A percentile compares a stretch with the other conserved stretches of the same genome.
Conservation (phyloP, 495 filamentous ascomycete species). For the Jackrogersella minutella region DNA sequence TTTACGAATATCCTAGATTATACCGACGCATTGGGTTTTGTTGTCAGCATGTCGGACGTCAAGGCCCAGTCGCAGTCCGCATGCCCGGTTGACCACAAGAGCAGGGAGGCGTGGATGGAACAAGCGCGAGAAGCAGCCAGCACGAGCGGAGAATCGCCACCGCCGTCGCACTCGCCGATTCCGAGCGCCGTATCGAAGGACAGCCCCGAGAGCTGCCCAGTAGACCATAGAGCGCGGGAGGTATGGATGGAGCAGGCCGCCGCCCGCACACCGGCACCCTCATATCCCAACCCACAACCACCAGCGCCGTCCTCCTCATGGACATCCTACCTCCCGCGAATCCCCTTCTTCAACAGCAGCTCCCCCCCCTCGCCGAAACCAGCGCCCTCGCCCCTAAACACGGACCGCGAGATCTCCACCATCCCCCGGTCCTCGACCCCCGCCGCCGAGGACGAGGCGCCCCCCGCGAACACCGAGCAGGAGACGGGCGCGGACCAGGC, state of each 20-base stretch:
- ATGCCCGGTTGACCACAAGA: constrained; percentile 90
- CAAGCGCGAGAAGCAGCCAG: constrained; percentile 47
- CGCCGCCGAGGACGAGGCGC: constrained; percentile 15
- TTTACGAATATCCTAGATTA: background rate
- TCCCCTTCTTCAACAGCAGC: constrained; percentile 40
- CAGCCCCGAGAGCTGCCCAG: constrained; percentile 69
- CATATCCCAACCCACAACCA: background rate
- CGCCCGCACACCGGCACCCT: constrained; percentile 27
- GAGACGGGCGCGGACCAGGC: constrained; percentile 71
- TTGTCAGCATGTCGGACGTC: constrained; percentile 21
- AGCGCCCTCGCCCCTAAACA: constrained; percentile 47
- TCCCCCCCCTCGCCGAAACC: constrained; percentile 45
- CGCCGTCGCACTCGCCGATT: constrained; percentile 42
- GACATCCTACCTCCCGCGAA: constrained; percentile 50
- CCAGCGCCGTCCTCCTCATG: constrained; percentile 18
- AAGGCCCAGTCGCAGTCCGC: constrained; percentile 38
- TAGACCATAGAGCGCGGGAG: constrained; percentile 85
- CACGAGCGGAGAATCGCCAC: constrained; percentile 20
- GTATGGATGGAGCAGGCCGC: constrained; percentile 72
- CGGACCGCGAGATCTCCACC: constrained; percentile 77
- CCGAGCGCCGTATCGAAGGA: constrained; percentile 21
- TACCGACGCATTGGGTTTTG: background rate
- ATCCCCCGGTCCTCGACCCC: constrained; percentile 74
- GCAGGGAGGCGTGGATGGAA: constrained; percentile 81
- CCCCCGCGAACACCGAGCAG: constrained; percentile 71